A percentile compares a stretch with the other conserved stretches of the same genome.
phyloP scores from a whole-genome alignment of 2,329 filamentous ascomycete species.

The Albophoma yamanashiensis region DNA sequence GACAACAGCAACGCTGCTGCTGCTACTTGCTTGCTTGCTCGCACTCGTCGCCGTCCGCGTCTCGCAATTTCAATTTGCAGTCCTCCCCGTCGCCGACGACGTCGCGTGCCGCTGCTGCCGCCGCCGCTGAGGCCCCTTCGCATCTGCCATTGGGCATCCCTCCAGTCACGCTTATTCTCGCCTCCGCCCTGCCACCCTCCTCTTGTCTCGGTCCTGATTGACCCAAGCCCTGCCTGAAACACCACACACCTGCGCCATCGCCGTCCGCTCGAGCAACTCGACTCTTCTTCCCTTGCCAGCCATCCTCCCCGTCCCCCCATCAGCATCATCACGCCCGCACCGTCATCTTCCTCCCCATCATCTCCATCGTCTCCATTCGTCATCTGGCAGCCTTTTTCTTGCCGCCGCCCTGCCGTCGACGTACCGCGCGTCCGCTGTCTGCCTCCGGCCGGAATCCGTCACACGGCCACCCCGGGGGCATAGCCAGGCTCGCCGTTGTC shows the following conservation, averaged over 20 bases:
- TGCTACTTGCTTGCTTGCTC: neutral
- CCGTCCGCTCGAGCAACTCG: slow-evolving; percentile 3
- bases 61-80: neutral
- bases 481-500: neutral
- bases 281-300: slow-evolving; percentile 6
- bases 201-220: neutral
- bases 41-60: neutral
- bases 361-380: slow-evolving; percentile 2
- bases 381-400: slow-evolving; percentile 2
- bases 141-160: neutral
- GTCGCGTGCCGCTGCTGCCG: neutral
- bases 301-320: slow-evolving; percentile 2
- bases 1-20: neutral
- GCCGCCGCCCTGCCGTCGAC: neutral
- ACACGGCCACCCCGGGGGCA: slow-evolving; percentile 4
- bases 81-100: neutral
- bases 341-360: neutral
- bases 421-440: neutral
- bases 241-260: slow-evolving; percentile 6
- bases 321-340: neutral
- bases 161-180: neutral
- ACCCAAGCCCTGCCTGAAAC: slow-evolving; percentile 15
- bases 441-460: slow-evolving; percentile 5
- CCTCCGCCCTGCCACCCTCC: neutral
- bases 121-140: neutral